Conservation (phyloP, 768 basidiomycete species). For the Tricholoma sp. region DNA sequence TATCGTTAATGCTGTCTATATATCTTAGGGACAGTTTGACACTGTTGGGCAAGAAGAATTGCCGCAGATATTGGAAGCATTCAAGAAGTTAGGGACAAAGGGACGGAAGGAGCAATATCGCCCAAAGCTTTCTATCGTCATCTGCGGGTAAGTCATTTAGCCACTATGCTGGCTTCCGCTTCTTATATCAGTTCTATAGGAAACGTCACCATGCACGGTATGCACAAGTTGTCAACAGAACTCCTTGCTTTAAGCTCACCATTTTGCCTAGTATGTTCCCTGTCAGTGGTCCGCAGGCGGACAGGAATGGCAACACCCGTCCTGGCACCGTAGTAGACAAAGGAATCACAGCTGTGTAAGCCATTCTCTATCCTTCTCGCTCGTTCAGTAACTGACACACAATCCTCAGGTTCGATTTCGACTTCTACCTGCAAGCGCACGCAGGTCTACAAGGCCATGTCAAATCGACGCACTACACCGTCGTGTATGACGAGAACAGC, state of each 20-base stretch:
- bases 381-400: neutral
- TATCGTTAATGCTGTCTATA: neutral
- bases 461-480: slow-evolving; percentile 72
- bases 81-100: slow-evolving; percentile 43
- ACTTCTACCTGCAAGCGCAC: slow-evolving; percentile 72
- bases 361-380: slow-evolving; percentile 10
- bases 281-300: slow-evolving; percentile 41
- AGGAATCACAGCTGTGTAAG: slow-evolving; percentile 68
- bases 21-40: slow-evolving; percentile 67
- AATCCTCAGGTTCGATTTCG: slow-evolving; percentile 49
- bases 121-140: slow-evolving; percentile 64
- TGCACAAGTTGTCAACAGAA: slow-evolving; percentile 12
- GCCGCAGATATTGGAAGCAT: slow-evolving; percentile 56
- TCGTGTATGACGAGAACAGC: slow-evolving; percentile 72
- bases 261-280: slow-evolving; percentile 43
- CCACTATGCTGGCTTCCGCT: neutral
- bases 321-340: slow-evolving; percentile 80
- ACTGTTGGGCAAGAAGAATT: slow-evolving; percentile 57
- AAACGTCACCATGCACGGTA: slow-evolving; percentile 66
- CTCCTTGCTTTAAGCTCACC: no score
- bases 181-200: slow-evolving; percentile 14
- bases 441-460: slow-evolving; percentile 68
- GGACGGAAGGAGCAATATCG: slow-evolving; percentile 42
- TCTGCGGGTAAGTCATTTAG: slow-evolving; percentile 51
- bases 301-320: slow-evolving; percentile 68